phyloP scores from a whole-genome alignment of 2,329 filamentous ascomycete genomes.

The Iodosphaeria phyllophila region DNA sequence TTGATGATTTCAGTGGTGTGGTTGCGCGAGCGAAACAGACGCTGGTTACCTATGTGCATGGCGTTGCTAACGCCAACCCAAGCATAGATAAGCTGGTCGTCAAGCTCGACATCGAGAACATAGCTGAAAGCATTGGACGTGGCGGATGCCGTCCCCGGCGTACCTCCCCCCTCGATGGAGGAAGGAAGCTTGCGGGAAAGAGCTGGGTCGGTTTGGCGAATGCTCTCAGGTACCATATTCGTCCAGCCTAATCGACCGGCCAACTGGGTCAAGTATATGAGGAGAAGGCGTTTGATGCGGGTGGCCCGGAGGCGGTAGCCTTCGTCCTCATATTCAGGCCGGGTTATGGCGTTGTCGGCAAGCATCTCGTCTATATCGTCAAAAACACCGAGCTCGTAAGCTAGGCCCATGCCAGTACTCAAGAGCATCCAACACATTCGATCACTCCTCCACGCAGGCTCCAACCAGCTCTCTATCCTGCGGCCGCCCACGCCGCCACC shows the following conservation, averaged over 20 bases:
- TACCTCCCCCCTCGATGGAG: conserved; percentile 37
- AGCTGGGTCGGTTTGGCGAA: conserved; percentile 38
- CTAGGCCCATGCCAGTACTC: conserved; percentile 74
- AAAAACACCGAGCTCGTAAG: conserved; percentile 89
- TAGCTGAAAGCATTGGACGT: conserved; percentile 45
- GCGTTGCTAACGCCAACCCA: conserved; percentile 88
- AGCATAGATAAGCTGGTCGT: conserved; percentile 60
- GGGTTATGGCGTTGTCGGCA: conserved; percentile 36
- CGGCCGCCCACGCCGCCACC: conserved; percentile 54
- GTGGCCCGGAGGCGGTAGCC: conserved; percentile 58
- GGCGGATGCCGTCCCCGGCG: conserved; percentile 38
- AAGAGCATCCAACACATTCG: conserved; percentile 97
- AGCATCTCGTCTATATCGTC: conserved; percentile 66
- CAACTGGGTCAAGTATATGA: conserved; percentile 88
- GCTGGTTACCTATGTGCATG: conserved; percentile 80
- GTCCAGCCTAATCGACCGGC: conserved; percentile 83
- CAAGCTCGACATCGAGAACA: conserved; percentile 45
- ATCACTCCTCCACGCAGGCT: conserved; percentile 86
- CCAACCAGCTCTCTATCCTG: conserved; percentile 86
- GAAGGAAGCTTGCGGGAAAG: conserved; percentile 25
- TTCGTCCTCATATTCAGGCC: conserved; percentile 55
- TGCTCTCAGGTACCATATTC: conserved; percentile 67
- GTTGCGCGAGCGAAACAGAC: conserved; percentile 71
- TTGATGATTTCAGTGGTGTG: conserved; percentile 81
- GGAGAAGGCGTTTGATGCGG: conserved; percentile 68